Evolutionary conservation across 352 stramenopile species (phyloP), one percentile per base, ranked within the genome.

Genomic region (Globisporangium spiculum): DNA sequence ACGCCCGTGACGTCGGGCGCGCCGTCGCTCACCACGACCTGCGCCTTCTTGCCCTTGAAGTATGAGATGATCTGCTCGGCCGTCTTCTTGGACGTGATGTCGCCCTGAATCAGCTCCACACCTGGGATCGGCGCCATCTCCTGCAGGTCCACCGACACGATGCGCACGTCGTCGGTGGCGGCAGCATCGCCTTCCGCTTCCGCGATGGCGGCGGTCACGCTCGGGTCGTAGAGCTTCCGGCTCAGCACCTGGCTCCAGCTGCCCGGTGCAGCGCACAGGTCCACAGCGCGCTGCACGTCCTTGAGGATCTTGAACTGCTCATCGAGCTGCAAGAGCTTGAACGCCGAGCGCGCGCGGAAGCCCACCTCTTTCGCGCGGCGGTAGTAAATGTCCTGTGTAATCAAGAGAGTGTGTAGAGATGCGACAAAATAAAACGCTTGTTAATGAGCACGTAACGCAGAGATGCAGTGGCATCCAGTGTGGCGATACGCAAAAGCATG

Each of bases 1-100:
- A 99, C 87, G n/a, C 98, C 97, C 3, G 97, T 99, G n/a, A 99
- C 98, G 74, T 99, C 98, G 0, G 98, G 98, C 12, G 98, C 98
- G 56, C 98, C 98, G 76, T 99, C 98, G 65, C 96, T 99, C 53
- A 99, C 92, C 5, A 99, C 97, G 9, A 99, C 76, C 73, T 99
- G 95, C 12, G 97, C 97, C 54, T 97, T 91, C 27, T 93, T 67
- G 24, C 97, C 97, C 24, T 91, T 68, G 75, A 99, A 99, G 73
- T 98, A 79, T 34, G 81, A 55, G 65, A 99, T 97, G 73, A 99
- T 99, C 65, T 93, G 77, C 69, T 97, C 84, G 0, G 97, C 97
- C n/a, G 97, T 99, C 60, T 90, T 84, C 65, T 97, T 89, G 9
- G 90, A 97, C 52, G 97, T 99, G 76, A 99, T 99, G 73, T 95